A percentile compares a stretch with the other conserved stretches of the same genome.
phyloP scores from a whole-genome alignment of 2,329 filamentous ascomycete species.

The Talaromyces sp. region DNA sequence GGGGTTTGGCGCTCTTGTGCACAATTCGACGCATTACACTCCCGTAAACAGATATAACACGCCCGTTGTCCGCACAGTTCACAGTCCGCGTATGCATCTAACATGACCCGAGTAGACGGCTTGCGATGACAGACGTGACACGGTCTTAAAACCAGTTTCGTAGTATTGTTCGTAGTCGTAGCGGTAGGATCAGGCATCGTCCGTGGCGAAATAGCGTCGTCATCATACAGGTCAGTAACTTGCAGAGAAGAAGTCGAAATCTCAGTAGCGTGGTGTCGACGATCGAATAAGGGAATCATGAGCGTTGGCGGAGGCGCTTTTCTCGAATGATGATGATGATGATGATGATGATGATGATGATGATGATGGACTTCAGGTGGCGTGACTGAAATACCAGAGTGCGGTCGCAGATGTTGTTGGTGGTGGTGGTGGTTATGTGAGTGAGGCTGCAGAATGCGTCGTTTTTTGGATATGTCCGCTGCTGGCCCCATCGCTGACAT shows the following conservation, averaged over 20 bases:
- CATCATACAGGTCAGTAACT: constrained; percentile 24
- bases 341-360: neutral
- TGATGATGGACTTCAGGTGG: neutral
- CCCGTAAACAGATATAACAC: constrained; percentile 42
- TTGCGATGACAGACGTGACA: constrained; percentile 43
- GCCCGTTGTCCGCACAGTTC: constrained; percentile 37
- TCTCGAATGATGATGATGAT: neutral
- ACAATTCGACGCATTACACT: constrained; percentile 36
- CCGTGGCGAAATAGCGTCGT: constrained; percentile 23
- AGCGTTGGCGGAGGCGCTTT: constrained; percentile 21
- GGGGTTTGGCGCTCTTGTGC: constrained; percentile 1
- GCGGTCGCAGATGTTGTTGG: constrained; percentile 19
- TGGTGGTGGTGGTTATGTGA: constrained; percentile 11
- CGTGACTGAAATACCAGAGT: constrained; percentile 10
- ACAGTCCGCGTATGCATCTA: constrained; percentile 43
- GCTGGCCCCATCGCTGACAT: neutral
- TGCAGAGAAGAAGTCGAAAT: constrained; percentile 22
- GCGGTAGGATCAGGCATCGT: constrained; percentile 21
- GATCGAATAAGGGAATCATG: constrained; percentile 20
- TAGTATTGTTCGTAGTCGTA: constrained; percentile 4
- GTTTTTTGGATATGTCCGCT: constrained; percentile 7
- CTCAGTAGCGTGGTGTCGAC: constrained; percentile 21
- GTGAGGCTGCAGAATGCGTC: constrained; percentile 20
- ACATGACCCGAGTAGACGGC: constrained; percentile 37
- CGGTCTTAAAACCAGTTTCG: constrained; percentile 32